Evolutionary conservation across 2,329 filamentous ascomycete genomes (phyloP).

Genomic region (Fusarium sp.): DNA sequence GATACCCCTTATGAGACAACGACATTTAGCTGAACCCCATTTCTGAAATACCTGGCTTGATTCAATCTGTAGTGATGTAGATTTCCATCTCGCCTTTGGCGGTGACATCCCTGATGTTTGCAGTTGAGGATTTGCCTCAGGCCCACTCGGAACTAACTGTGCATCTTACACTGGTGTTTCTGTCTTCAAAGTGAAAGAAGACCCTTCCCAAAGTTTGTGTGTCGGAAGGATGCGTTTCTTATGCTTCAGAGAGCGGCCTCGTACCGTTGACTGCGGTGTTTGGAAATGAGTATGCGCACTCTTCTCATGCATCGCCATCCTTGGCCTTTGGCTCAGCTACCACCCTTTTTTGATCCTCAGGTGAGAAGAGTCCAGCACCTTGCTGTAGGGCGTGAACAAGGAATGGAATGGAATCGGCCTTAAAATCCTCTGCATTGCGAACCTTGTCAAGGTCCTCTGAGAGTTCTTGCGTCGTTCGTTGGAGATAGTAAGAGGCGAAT

Average conservation of each 20-base stretch:
- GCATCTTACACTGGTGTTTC: neutral
- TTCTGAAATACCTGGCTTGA: neutral
- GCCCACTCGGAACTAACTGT: neutral
- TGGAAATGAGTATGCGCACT: neutral
- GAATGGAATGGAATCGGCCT: slow-evolving; percentile 71
- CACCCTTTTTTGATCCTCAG: slow-evolving; percentile 54
- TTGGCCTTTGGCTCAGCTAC: slow-evolving; percentile 33
- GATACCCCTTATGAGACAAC: slow-evolving; percentile 48
- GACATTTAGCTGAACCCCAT: slow-evolving; percentile 9
- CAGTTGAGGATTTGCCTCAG: neutral
- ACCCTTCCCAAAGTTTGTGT: neutral
- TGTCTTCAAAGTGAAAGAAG: neutral
- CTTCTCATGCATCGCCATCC: slow-evolving; percentile 30
- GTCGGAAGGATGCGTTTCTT: neutral
- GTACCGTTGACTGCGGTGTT: neutral
- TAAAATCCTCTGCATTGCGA: slow-evolving; percentile 77
- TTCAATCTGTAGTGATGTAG: neutral
- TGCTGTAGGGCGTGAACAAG: slow-evolving; percentile 77
- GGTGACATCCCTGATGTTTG: no score
- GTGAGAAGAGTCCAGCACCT: slow-evolving; percentile 71
- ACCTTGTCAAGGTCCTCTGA: slow-evolving; percentile 80
- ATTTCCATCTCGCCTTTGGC: neutral
- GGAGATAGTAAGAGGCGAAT: slow-evolving; percentile 77
- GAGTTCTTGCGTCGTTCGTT: slow-evolving; percentile 76
- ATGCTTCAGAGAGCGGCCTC: neutral